Percentiles rank a stretch among this genome's conserved stretches.
These are phyloP conservation scores for Ceratobasidium sp. DNA, from an alignment of 1,284 basidiomycete genomes.

Conservation along the genomic window DNA sequence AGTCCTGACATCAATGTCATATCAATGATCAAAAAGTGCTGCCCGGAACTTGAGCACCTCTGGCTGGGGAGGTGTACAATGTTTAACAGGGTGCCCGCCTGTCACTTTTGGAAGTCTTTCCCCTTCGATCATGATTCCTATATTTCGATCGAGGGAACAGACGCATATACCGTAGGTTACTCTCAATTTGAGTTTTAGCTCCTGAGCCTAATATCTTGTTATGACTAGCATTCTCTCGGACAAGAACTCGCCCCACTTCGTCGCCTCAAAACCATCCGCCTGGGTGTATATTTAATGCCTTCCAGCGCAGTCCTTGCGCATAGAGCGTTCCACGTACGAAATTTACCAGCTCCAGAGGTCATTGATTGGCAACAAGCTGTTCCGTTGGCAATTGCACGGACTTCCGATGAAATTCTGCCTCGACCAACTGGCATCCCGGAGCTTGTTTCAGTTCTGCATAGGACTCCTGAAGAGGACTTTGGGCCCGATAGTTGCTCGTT, in stretches of 20 bases:
- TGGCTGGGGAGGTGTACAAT: slow-evolving; percentile 34
- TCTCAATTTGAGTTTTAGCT: not conserved
- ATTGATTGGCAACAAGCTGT: slow-evolving; percentile 23
- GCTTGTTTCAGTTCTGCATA: slow-evolving; percentile 29
- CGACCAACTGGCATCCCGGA: slow-evolving; percentile 4
- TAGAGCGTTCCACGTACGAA: slow-evolving; percentile 19
- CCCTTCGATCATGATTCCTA: slow-evolving; percentile 37
- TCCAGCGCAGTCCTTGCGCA: slow-evolving; percentile 27
- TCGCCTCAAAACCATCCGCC: not conserved
- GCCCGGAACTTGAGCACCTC: slow-evolving; percentile 24
- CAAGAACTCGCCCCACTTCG: slow-evolving; percentile 24
- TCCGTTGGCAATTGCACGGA: not conserved
- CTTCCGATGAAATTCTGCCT: not conserved
- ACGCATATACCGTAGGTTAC: slow-evolving; percentile 25
- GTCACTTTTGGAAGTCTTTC: slow-evolving; percentile 25
- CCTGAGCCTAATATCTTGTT: not conserved
- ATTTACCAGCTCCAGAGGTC: slow-evolving; percentile 11
- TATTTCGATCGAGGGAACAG: slow-evolving; percentile 12
- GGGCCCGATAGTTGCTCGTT: not conserved
- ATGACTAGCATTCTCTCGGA: slow-evolving; percentile 26
- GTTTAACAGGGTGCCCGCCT: slow-evolving; percentile 33
- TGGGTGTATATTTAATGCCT: slow-evolving; percentile 31
- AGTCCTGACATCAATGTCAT: slow-evolving; percentile 32
- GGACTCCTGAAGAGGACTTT: slow-evolving; percentile 7
- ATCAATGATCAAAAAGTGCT: slow-evolving; percentile 13